A percentile compares a stretch with the other conserved stretches of the same genome.
Evolutionary conservation across 73 alveolate species (phyloP).

Genomic region (Urostyla sp.): DNA sequence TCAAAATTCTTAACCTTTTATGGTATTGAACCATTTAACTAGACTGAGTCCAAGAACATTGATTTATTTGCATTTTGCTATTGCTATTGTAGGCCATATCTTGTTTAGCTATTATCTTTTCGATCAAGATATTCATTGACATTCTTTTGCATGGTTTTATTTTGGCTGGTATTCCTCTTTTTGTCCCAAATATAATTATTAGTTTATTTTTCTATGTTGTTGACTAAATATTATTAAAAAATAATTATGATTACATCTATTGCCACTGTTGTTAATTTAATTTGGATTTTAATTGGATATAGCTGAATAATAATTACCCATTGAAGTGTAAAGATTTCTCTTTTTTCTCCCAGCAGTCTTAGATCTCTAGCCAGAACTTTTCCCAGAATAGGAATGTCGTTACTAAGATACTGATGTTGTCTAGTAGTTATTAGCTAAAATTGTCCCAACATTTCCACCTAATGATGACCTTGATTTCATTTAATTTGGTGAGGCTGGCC

Average conservation of each 20-base stretch:
- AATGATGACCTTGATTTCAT: constrained; percentile 40
- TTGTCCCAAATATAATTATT: background rate
- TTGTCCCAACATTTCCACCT: constrained; percentile 19
- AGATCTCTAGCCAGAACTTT: constrained; percentile 4
- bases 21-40: too few relatives aligned
- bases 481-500: constrained; percentile 37
- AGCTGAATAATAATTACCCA: constrained; percentile 44
- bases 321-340: constrained; percentile 33
- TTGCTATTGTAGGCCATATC: background rate
- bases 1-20: constrained; percentile 33
- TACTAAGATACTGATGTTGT: background rate
- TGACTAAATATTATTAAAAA: background rate
- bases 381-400: background rate
- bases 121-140: background rate
- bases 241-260: constrained; percentile 5
- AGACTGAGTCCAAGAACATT: background rate
- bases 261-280: background rate
- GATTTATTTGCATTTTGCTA: background rate
- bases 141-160: too few relatives aligned
- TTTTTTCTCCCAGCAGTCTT: constrained; percentile 39
- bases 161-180: constrained; percentile 21
- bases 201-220: constrained; percentile 23
- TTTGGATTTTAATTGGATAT: background rate
- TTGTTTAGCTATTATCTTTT: background rate
- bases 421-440: background rate